Percentiles rank a stretch among this genome's conserved stretches.
Evolutionary conservation across 208 protist species (phyloP).

Genomic region (Blechomonas ayalai): DNA sequence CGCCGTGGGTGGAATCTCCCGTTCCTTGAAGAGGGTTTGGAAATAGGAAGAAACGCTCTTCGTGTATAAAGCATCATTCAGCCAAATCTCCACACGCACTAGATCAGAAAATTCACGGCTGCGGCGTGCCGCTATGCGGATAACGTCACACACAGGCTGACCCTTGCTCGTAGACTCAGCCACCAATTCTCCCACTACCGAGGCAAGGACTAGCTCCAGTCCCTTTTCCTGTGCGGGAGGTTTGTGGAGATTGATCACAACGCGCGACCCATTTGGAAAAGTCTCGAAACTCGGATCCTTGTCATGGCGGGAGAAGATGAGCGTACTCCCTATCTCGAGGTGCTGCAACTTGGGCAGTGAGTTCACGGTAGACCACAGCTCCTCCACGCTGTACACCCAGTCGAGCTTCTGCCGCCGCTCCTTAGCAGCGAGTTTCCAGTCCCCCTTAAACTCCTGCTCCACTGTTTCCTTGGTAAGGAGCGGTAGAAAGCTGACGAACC

Average conservation of each 20-base stretch:
- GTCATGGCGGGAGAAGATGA: conserved; percentile 78
- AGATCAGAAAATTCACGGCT: conserved; percentile 55
- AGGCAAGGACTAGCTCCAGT: conserved; percentile 57
- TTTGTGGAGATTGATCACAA: conserved; percentile 67
- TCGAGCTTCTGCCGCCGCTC: conserved; percentile 67
- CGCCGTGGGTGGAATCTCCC: conserved; percentile 26
- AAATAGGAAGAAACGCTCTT: conserved; percentile 42
- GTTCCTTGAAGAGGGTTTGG: conserved; percentile 31
- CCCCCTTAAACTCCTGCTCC: conserved; percentile 65
- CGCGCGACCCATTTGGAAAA: conserved; percentile 75
- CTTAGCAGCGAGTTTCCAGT: conserved; percentile 80
- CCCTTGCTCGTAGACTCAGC: conserved; percentile 41
- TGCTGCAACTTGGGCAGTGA: conserved; percentile 80
- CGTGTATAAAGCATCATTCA: conserved; percentile 61
- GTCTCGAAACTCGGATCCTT: conserved; percentile 83
- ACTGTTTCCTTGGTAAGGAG: conserved; percentile 63
- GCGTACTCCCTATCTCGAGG: conserved; percentile 66
- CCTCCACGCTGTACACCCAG: conserved; percentile 79
- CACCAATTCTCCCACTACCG: conserved; percentile 68
- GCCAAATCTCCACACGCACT: conserved; percentile 82
- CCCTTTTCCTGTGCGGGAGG: conserved; percentile 51
- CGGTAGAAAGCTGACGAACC: conserved; percentile 83
- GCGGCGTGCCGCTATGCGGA: conserved; percentile 63
- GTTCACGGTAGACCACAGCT: conserved; percentile 88
- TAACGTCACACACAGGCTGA: conserved; percentile 73